Base-by-base conservation (phyloP, 805 yeast genomes). In the Candida michaelii region DNA sequence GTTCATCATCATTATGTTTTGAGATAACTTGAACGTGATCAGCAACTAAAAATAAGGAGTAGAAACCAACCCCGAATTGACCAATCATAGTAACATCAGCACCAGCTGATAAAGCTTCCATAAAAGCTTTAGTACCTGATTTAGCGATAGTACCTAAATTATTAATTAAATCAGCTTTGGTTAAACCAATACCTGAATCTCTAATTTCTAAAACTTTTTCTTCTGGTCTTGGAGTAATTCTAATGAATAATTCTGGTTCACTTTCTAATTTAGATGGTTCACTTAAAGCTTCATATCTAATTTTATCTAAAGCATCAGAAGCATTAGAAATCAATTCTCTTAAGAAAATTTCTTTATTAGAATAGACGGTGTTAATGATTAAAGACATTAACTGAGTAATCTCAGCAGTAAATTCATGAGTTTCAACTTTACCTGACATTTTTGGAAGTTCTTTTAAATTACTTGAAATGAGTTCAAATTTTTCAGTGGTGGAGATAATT, bases 61-160 rank as follows among this genome's bases (percentile, higher is more conserved):
- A 93, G 91, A 93, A 93, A 83, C 99, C 99, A 60, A 93, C 99
- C 89, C 99, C 99, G 79, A 93, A 93, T 78, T 93, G 99, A 82
- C 99, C 99, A 76, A 93, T 93, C 99, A 93, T 93, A 53, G 98
- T 90, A 51, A 93, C 97, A 71, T 93, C 99, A 49, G 99, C 99
- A 76, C 99, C 99, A 53, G 97, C 98, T 54, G 96, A 85, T 55
- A 95, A 80, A 55, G 99, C 99, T 77, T 93, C 99, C 99, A 93
- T 93, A 73, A 93, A 93, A 58, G 96, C 89, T 79, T 93, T 93
- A 60, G 99, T 93, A 77, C 99, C 99, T 55, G 99, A 93, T 77
- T 93, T 93, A 66, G 99, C 99, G 67, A 93, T 93, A 55, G 98
- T 93, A 85, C 99, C 99, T 73, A 93, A 86, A 79, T 93, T 93